Percentiles rank a stretch among this genome's conserved stretches.
Conservation (phyloP, 2,329 filamentous ascomycete species). For the Hysterium pulicare region DNA sequence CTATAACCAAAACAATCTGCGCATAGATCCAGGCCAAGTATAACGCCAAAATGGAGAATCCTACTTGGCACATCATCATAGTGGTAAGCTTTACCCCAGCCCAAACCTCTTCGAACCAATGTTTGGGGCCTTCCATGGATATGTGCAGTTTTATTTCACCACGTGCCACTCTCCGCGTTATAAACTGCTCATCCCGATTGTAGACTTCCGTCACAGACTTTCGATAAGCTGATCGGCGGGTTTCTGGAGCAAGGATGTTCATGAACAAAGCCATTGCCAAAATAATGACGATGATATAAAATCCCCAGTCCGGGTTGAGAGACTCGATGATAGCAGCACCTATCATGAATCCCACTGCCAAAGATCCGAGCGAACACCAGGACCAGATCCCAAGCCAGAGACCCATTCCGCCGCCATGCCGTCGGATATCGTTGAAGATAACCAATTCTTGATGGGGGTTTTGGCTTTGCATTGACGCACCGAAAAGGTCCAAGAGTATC, state of each 20-base stretch:
- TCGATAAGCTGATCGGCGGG: slow-evolving; percentile 65
- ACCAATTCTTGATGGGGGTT: slow-evolving; percentile 71
- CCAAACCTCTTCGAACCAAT: slow-evolving; percentile 74
- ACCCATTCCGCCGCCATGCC: slow-evolving; percentile 74
- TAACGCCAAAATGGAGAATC: slow-evolving; percentile 68
- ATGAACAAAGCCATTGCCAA: slow-evolving; percentile 63
- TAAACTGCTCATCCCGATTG: slow-evolving; percentile 45
- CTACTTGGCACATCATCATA: slow-evolving; percentile 71
- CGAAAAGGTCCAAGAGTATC: slow-evolving; percentile 71
- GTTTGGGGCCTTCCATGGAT: slow-evolving; percentile 65
- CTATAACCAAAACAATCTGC: slow-evolving; percentile 69
- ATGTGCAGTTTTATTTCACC: slow-evolving; percentile 77
- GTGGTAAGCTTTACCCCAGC: slow-evolving; percentile 64
- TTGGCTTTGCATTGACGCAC: slow-evolving; percentile 68
- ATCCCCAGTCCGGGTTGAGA: slow-evolving; percentile 67
- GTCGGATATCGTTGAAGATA: slow-evolving; percentile 63
- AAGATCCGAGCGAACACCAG: slow-evolving; percentile 71
- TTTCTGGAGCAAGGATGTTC: slow-evolving; percentile 70
- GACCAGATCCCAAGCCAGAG: slow-evolving; percentile 78
- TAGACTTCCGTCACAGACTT: slow-evolving; percentile 62
- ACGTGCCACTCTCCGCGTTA: slow-evolving; percentile 57
- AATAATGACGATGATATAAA: slow-evolving; percentile 69
- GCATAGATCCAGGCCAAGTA: slow-evolving; percentile 78
- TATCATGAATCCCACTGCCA: slow-evolving; percentile 68
- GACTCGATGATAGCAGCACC: slow-evolving; percentile 66